Evolutionary conservation across 345 rosid genomes (phyloP).

Genomic region (Brassica nigra): DNA sequence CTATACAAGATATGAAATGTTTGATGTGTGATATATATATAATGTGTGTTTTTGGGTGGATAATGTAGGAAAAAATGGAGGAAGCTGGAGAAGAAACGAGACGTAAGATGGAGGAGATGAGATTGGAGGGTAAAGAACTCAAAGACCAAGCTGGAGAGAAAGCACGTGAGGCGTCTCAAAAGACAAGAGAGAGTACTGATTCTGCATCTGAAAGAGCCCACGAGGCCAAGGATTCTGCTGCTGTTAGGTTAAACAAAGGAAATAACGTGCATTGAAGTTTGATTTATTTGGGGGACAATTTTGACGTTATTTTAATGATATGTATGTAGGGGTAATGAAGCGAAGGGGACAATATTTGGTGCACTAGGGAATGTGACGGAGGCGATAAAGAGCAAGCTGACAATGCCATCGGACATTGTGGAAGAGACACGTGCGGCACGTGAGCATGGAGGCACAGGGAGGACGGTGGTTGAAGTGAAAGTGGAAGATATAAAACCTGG

Average conservation of each 20-base stretch:
- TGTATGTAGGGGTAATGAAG: background rate
- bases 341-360: background rate
- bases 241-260: background rate
- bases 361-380: constrained; percentile 44
- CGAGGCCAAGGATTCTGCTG: constrained; percentile 29
- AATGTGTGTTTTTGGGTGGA: too few relatives aligned
- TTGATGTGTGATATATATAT: too few relatives aligned
- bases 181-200: constrained; percentile 10
- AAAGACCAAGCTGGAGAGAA: constrained; percentile 36
- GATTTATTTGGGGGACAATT: background rate
- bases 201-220: constrained; percentile 18
- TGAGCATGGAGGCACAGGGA: constrained; percentile 41
- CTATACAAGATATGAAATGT: background rate
- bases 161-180: constrained; percentile 20
- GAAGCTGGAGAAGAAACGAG: constrained; percentile 57
- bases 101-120: constrained; percentile 58
- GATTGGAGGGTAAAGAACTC: constrained; percentile 42
- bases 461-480: constrained; percentile 33
- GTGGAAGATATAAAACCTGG: constrained; percentile 24
- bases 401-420: constrained; percentile 42
- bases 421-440: constrained; percentile 43
- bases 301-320: background rate
- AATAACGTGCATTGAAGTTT: background rate
- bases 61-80: constrained; percentile 45
- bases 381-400: constrained; percentile 48